These are phyloP conservation scores for Nicotiana obtusifolia DNA, from an alignment of 257 asterid species.

Conservation along the genomic window DNA sequence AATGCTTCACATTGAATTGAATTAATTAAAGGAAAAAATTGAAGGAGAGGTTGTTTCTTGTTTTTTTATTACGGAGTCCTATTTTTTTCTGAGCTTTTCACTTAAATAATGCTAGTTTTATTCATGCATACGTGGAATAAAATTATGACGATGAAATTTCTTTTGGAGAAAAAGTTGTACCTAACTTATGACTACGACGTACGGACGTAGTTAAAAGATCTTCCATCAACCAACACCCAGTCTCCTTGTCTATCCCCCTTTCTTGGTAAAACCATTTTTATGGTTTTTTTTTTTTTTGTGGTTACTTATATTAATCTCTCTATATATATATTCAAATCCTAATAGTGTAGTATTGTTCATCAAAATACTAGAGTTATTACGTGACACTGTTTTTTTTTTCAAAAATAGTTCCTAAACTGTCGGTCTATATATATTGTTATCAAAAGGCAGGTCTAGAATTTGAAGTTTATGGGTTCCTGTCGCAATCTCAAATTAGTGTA, in stretches of 20 bases:
- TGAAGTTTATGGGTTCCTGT: too few species aligned
- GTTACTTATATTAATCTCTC: too few species aligned
- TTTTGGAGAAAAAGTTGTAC: neutral
- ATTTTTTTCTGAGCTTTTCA: neutral
- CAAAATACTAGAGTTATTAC: too few species aligned
- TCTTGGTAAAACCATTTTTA: neutral
- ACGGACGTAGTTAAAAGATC: conserved; percentile 1
- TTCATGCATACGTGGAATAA: neutral
- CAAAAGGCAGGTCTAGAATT: too few species aligned
- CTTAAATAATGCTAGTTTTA: neutral
- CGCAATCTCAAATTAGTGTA: too few species aligned
- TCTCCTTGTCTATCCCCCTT: neutral
- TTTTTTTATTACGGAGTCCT: neutral
- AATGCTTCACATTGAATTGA: neutral
- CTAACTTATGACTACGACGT: conserved; percentile 8
- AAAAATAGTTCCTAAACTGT: too few species aligned
- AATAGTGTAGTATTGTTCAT: too few species aligned
- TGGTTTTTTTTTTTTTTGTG: too few species aligned
- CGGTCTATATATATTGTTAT: too few species aligned
- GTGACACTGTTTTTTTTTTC: too few species aligned
- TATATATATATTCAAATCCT: too few species aligned
- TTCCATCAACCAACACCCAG: conserved; percentile 1
- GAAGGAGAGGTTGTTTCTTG: neutral
- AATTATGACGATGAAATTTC: neutral
- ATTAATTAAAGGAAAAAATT: neutral